Conservation (phyloP, 495 filamentous ascomycete genomes). For the Friedmanniomyces simplex region DNA sequence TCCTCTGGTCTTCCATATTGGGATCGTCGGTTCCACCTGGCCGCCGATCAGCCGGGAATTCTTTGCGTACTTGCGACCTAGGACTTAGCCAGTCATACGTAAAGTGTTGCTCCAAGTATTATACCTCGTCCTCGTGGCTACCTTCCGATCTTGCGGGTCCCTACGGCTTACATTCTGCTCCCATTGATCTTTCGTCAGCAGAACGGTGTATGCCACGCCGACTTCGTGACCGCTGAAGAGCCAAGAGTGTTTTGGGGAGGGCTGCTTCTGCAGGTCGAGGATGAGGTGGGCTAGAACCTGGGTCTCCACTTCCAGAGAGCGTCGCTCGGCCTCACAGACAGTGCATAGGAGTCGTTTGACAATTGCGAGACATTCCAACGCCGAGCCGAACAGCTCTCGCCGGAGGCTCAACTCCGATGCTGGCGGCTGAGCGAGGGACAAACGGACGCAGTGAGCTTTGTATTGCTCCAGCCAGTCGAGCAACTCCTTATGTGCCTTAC, state of each 20-base stretch:
- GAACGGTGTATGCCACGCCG: constrained; percentile 15
- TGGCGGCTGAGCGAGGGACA: constrained; percentile 6
- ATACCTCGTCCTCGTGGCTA: constrained; percentile 4
- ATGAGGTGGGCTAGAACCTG: constrained; percentile 18
- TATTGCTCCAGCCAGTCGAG: constrained; percentile 14
- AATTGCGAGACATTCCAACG: constrained; percentile 14
- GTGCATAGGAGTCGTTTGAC: constrained; percentile 15
- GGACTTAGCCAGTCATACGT: constrained; percentile 8
- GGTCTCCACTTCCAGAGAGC: constrained; percentile 13
- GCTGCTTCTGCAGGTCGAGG: constrained; percentile 15
- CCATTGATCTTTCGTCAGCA: constrained; percentile 16
- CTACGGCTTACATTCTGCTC: neutral
- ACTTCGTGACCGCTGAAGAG: constrained; percentile 17
- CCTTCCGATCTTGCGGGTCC: neutral
- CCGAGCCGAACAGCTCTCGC: constrained; percentile 11
- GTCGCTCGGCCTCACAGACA: constrained; percentile 14
- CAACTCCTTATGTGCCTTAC: constrained; percentile 6
- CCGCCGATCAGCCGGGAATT: too few species aligned
- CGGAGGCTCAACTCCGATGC: constrained; percentile 7
- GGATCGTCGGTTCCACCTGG: too few species aligned
- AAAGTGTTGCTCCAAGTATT: constrained; percentile 15
- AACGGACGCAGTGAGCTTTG: constrained; percentile 15
- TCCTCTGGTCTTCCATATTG: too few species aligned
- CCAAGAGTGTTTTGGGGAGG: constrained; percentile 14
- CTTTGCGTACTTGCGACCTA: too few species aligned